These are phyloP conservation scores for Triadica sebifera DNA, from an alignment of 345 rosid species.

Conservation along the genomic window DNA sequence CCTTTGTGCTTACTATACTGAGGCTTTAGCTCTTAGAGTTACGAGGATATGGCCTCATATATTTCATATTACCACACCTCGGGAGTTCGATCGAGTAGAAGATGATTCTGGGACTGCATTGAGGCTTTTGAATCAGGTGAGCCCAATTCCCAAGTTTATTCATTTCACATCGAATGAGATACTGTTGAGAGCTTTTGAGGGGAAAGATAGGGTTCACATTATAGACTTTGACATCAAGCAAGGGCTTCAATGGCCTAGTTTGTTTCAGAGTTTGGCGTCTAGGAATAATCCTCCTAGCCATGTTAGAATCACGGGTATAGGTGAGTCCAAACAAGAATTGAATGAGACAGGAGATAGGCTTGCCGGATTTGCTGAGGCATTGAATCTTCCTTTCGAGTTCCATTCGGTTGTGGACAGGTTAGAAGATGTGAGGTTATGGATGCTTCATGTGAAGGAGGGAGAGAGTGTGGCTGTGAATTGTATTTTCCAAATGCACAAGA, in stretches of 20 bases:
- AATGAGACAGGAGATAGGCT: slow-evolving; percentile 93
- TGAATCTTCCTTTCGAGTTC: slow-evolving; percentile 86
- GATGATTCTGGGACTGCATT: slow-evolving; percentile 76
- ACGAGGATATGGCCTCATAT: slow-evolving; percentile 87
- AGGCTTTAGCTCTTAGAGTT: slow-evolving; percentile 77
- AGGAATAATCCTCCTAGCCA: slow-evolving; percentile 77
- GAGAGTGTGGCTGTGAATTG: slow-evolving; percentile 85
- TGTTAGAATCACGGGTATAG: slow-evolving; percentile 83
- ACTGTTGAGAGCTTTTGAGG: slow-evolving; percentile 81
- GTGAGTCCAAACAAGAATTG: slow-evolving; percentile 88
- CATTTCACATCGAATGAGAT: slow-evolving; percentile 94
- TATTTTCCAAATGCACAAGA: slow-evolving; percentile 81
- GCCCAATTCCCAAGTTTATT: slow-evolving; percentile 84
- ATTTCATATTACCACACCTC: slow-evolving; percentile 72
- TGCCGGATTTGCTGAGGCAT: slow-evolving; percentile 68
- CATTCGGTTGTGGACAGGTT: slow-evolving; percentile 93
- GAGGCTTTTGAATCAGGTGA: slow-evolving; percentile 86
- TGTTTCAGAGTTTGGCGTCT: slow-evolving; percentile 89
- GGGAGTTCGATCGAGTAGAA: slow-evolving; percentile 68
- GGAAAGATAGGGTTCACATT: slow-evolving; percentile 86
- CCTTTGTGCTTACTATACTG: slow-evolving; percentile 70
- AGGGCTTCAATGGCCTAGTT: slow-evolving; percentile 96
- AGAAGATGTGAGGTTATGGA: slow-evolving; percentile 97
- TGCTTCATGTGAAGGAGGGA: slow-evolving; percentile 95
- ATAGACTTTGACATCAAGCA: slow-evolving; percentile 96